Base-by-base conservation (phyloP, 768 basidiomycete species). In the Mycena capillaripes region DNA sequence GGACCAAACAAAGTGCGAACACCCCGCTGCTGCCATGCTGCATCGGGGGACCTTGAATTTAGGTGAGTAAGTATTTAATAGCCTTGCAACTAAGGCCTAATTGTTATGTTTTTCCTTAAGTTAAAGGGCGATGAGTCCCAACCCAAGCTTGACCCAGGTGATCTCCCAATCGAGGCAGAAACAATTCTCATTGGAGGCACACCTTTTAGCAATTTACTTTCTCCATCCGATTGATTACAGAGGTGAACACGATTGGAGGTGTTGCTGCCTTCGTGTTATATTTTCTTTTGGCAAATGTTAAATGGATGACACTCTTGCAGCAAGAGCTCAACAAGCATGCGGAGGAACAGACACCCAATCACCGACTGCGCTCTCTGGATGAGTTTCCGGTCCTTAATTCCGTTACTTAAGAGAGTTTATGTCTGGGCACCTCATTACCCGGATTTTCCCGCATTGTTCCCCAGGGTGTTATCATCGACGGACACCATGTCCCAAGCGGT, bases 291-390 rank as follows among this genome's bases (percentile, higher is more conserved):
- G 29, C 17, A 8, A 50, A 68, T 23, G 32, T 46, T 16, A 59
- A 59, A 23, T 68, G 66, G 66, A 11, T 90, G 97, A 80, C 98
- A 96, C 81, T 97, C 96, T 11, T 95, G 92, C 82, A 98, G 96
- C 93, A 98, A 2, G 57, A 60, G 36, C 50, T 68, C 21, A 32
- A 58, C 21, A 19, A 17, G 44, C 19, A 6, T 9, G 12, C 6
- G 3, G 32, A 48, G 3, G 32, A 25, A 0, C 30, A 29, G 23
- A 9, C 50, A 0, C 52, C 63, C 12, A 21, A 3, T 4, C 60
- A 52, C 1, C 38, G 4, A 6, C 36, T 55, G 17, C 36, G 11
- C 29, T 9, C 25, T 10, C 40, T 69, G 8, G 68, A 69, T 16
- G 16, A 44, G 14, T 27, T 61, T 16, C 12, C 21, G 1, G 30